phyloP scores from a whole-genome alignment of 176 grass and related monocot genomes.

The Carex pumila region DNA sequence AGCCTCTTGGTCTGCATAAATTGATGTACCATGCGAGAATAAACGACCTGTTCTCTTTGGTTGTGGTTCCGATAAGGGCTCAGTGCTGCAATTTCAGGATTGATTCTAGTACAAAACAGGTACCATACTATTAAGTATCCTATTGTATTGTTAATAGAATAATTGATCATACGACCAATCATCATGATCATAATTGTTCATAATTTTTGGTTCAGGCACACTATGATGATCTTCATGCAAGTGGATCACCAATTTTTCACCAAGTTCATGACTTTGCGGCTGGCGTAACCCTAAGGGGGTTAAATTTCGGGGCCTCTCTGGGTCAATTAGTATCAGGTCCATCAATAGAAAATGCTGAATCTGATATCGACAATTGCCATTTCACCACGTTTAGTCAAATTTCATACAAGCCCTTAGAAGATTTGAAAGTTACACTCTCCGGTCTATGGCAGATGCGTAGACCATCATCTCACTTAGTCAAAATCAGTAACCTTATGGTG shows the following conservation, averaged over 20 bases:
- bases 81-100: conserved; percentile 25
- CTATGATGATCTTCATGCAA: conserved; percentile 10
- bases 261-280: conserved; percentile 23
- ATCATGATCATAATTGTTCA: neutral
- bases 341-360: conserved; percentile 3
- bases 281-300: conserved; percentile 22
- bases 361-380: conserved; percentile 14
- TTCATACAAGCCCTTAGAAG: conserved; percentile 23
- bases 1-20: conserved; percentile 6
- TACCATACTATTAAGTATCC: neutral
- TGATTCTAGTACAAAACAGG: conserved; percentile 7
- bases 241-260: conserved; percentile 24
- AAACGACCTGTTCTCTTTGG: conserved; percentile 21
- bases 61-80: conserved; percentile 17
- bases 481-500: conserved; percentile 21
- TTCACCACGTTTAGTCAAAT: conserved; percentile 25
- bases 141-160: neutral
- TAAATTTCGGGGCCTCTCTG: conserved; percentile 23
- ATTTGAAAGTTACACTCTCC: conserved; percentile 26
- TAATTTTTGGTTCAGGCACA: conserved; percentile 22
- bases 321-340: conserved; percentile 24
- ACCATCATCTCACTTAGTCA: conserved; percentile 15
- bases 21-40: conserved; percentile 25
- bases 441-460: conserved; percentile 15
- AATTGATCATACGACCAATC: neutral